Conservation (phyloP, 192 early-diverging fungal genomes). For the Coemansia sp. region DNA sequence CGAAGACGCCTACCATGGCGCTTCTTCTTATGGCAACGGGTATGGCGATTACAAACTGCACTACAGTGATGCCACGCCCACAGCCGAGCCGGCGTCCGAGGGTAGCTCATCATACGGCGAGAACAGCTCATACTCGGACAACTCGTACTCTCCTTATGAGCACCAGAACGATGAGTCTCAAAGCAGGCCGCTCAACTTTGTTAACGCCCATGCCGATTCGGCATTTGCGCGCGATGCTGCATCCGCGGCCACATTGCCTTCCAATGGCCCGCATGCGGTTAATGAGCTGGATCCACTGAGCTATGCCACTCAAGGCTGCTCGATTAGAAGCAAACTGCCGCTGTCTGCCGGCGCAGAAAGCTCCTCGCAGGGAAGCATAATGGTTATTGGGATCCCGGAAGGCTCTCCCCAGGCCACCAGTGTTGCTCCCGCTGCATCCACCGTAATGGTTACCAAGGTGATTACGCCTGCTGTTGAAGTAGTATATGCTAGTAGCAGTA, state of each 20-base stretch:
- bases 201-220: slow-evolving; percentile 34
- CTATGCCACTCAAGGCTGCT: slow-evolving; percentile 38
- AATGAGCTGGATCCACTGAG: slow-evolving; percentile 52
- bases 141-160: slow-evolving; percentile 8
- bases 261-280: slow-evolving; percentile 22
- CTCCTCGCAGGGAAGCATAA: slow-evolving; percentile 23
- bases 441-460: slow-evolving; percentile 46
- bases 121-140: slow-evolving; percentile 16
- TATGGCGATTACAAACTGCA: slow-evolving; percentile 27
- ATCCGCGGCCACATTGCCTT: not conserved
- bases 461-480: slow-evolving; percentile 43
- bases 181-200: slow-evolving; percentile 38
- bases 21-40: not conserved
- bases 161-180: slow-evolving; percentile 14
- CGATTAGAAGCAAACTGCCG: slow-evolving; percentile 28
- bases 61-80: slow-evolving; percentile 27
- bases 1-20: slow-evolving; percentile 8
- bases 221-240: slow-evolving; percentile 39
- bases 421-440: slow-evolving; percentile 18
- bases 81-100: slow-evolving; percentile 22
- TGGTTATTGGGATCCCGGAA: slow-evolving; percentile 38
- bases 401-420: slow-evolving; percentile 9
- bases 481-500: slow-evolving; percentile 19
- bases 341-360: slow-evolving; percentile 7
- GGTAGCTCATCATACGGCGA: slow-evolving; percentile 12